Evolutionary conservation across 257 asterid genomes (phyloP).

Genomic region (Parsonsia alboflavescens): DNA sequence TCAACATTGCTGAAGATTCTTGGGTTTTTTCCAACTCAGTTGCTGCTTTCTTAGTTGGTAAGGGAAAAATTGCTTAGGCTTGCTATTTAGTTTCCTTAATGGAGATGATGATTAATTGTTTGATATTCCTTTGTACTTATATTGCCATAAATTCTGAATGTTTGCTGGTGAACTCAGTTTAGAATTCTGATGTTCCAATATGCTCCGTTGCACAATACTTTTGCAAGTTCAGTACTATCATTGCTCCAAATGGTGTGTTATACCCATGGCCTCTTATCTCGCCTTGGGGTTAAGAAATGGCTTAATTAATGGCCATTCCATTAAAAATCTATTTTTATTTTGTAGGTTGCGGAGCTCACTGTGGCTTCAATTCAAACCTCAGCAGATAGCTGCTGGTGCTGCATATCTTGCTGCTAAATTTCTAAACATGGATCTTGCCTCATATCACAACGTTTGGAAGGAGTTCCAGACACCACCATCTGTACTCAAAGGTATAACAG

Average conservation of each 20-base stretch:
- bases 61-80: slow-evolving; percentile 57
- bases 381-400: slow-evolving; percentile 98
- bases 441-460: slow-evolving; percentile 64
- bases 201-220: slow-evolving; percentile 21
- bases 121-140: slow-evolving; percentile 5
- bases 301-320: not conserved
- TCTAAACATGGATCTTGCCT: slow-evolving; percentile 70
- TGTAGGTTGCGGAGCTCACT: slow-evolving; percentile 89
- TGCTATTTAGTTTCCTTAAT: slow-evolving; percentile 36
- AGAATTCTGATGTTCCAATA: slow-evolving; percentile 25
- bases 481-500: slow-evolving; percentile 66
- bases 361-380: slow-evolving; percentile 99
- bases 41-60: slow-evolving; percentile 90
- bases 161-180: slow-evolving; percentile 17
- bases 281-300: not conserved
- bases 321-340: slow-evolving; percentile 17
- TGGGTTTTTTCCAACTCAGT: slow-evolving; percentile 67
- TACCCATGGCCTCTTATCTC: slow-evolving; percentile 16
- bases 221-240: slow-evolving; percentile 25
- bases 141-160: slow-evolving; percentile 4
- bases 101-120: slow-evolving; percentile 14
- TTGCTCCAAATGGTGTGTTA: slow-evolving; percentile 39
- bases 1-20: slow-evolving; percentile 84
- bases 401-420: slow-evolving; percentile 95
- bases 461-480: slow-evolving; percentile 79